These are phyloP conservation scores for Elsinoe arachidis DNA, from an alignment of 2,329 filamentous ascomycete species.

Conservation along the genomic window DNA sequence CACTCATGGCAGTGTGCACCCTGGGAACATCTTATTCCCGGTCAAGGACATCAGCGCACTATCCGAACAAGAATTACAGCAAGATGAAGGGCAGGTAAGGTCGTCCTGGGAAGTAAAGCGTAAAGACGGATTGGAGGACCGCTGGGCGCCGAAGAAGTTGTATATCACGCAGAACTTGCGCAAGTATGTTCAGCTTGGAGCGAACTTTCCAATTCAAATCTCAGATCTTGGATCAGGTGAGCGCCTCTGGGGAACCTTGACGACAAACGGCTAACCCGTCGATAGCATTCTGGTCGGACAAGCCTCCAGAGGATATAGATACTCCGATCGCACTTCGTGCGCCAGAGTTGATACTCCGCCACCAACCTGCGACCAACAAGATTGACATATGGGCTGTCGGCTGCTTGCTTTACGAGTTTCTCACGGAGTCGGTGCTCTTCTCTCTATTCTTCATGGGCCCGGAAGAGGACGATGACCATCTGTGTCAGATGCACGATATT, in stretches of 20 bases:
- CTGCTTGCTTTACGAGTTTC: background rate
- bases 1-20: background rate
- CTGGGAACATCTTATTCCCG: background rate
- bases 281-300: background rate
- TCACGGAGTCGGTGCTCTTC: background rate
- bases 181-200: background rate
- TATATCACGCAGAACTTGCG: background rate
- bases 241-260: background rate
- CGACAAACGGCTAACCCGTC: background rate
- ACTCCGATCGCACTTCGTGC: background rate
- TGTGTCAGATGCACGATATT: background rate
- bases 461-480: background rate
- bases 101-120: background rate
- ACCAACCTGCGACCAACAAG: no score
- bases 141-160: background rate
- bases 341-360: background rate
- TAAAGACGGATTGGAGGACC: background rate
- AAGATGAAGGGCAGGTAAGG: background rate
- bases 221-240: background rate
- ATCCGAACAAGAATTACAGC: background rate
- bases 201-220: background rate
- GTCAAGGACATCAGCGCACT: background rate
- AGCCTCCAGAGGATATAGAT: background rate
- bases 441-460: background rate
- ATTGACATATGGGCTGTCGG: background rate